Conservation (phyloP, 2,329 filamentous ascomycete species). For the Aspergillus candidus region DNA sequence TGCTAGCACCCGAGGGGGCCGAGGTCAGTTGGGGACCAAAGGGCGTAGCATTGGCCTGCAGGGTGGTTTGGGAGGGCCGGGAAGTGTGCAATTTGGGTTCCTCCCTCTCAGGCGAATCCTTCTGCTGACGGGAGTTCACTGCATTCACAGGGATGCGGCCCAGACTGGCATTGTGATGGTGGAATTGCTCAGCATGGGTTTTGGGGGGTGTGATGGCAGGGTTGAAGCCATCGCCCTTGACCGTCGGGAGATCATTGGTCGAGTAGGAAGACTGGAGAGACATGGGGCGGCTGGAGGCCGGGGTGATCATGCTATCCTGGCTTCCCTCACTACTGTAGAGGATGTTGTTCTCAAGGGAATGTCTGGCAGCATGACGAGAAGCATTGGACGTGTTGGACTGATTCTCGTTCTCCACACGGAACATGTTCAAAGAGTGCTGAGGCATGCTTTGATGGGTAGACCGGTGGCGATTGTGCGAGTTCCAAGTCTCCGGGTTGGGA, state of each 20-base stretch:
- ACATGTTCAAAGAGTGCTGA: slow-evolving; percentile 45
- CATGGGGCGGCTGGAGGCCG: slow-evolving; percentile 35
- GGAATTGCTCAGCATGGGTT: slow-evolving; percentile 54
- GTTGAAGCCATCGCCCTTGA: slow-evolving; percentile 61
- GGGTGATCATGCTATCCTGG: slow-evolving; percentile 21
- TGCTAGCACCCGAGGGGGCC: slow-evolving; percentile 21
- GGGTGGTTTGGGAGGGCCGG: slow-evolving; percentile 60
- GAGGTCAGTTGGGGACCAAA: slow-evolving; percentile 62
- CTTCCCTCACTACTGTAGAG: slow-evolving; percentile 26
- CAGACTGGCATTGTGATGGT: slow-evolving; percentile 73
- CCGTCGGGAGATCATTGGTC: slow-evolving; percentile 77
- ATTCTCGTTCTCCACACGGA: slow-evolving; percentile 33
- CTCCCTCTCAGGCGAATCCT: slow-evolving; percentile 39
- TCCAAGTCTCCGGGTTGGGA: slow-evolving; percentile 61
- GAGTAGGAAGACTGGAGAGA: slow-evolving; percentile 78
- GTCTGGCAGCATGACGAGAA: slow-evolving; percentile 37
- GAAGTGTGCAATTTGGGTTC: slow-evolving; percentile 43
- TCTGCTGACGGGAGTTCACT: slow-evolving; percentile 56
- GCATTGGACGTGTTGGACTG: slow-evolving; percentile 18
- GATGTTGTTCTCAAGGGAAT: slow-evolving; percentile 42
- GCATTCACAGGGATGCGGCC: slow-evolving; percentile 68
- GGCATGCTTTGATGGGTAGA: slow-evolving; percentile 56
- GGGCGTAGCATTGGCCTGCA: slow-evolving; percentile 73
- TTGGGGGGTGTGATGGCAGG: slow-evolving; percentile 45
- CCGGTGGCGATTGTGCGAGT: slow-evolving; percentile 62